Base-by-base conservation (phyloP, 345 rosid species). In the Pseudoturritis turrita region DNA sequence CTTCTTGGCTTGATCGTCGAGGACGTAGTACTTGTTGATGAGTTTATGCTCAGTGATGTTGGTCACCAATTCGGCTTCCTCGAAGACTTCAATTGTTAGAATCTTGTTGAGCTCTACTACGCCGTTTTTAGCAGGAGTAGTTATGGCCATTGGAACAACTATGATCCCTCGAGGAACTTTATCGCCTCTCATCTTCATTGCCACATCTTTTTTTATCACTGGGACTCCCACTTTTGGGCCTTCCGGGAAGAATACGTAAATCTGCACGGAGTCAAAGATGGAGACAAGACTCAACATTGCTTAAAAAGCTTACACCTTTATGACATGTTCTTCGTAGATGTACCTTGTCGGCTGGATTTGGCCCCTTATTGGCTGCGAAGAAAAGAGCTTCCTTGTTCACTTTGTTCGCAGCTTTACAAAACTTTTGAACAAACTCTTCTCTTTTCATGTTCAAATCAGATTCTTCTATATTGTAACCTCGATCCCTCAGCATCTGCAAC, bases 401-500 rank as follows among this genome's bases (percentile, higher is more conserved):
- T 68, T 54, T 77, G 18, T 65, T 77, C 44, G 5, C 2, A 43
- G 31, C 0, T 44, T 12, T 47, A 44, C 83, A 85, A 66, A 76
- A 86, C 68, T 73, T 84, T 7, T 77, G 64, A 71, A 86, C 36
- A 39, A 86, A 86, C 17, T 82, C 84, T 43, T 72, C 77, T 62
- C 85, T 81, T 3, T 82, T 84, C 82, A 84, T 52, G 25, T 70
- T 62, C n/a, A 86, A 10, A n/a, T 84, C 90, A 29, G 81, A 79
- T 6, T 78, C 72, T 47, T 81, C 75, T 12, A 86, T 73, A 1
- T 6, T 53, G 63, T 81, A 86, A 18, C 86, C 85, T 55, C 90
- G 74, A 62, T 86, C 90, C 51, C 70, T 81, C 21, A 86, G 84
- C 88, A 86, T 86, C 72, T 86, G 79, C 50, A 86, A 14, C 5